These are phyloP conservation scores for Heteromeles arbutifolia DNA, from an alignment of 306 rosid species.

Conservation along the genomic window DNA sequence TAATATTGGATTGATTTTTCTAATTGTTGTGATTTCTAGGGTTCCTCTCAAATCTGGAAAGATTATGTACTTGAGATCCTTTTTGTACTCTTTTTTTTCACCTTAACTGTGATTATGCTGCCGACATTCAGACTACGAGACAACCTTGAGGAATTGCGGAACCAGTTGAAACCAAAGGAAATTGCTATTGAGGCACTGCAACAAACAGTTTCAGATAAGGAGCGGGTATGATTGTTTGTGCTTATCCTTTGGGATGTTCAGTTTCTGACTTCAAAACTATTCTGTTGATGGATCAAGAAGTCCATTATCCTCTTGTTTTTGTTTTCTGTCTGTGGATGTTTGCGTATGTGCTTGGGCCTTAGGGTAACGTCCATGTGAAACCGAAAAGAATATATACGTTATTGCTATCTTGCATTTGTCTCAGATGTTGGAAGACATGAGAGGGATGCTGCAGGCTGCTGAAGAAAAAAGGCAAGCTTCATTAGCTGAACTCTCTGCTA, in stretches of 20 bases:
- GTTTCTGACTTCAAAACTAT: background rate
- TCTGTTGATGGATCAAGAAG: background rate
- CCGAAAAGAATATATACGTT: background rate
- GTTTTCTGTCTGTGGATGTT: constrained; percentile 16
- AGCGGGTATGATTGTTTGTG: constrained; percentile 56
- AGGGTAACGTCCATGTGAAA: background rate
- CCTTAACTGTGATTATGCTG: constrained; percentile 16
- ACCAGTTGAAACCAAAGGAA: constrained; percentile 85
- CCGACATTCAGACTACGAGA: constrained; percentile 69
- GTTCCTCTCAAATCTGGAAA: too few relatives aligned
- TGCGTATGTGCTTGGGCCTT: constrained; percentile 12
- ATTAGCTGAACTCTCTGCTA: constrained; percentile 76
- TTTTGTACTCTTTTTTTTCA: background rate
- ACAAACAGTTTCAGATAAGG: constrained; percentile 76
- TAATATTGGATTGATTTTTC: too few relatives aligned
- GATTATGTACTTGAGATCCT: too few relatives aligned
- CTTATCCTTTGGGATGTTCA: background rate
- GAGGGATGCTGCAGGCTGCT: constrained; percentile 71
- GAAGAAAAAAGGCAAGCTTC: constrained; percentile 89
- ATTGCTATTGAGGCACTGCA: constrained; percentile 75
- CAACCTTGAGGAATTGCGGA: constrained; percentile 78
- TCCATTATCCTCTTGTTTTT: background rate
- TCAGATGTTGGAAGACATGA: constrained; percentile 86
- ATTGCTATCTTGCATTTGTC: constrained; percentile 5
- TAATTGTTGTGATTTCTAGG: too few relatives aligned